These are phyloP conservation scores for Saussurea involucrata DNA, from an alignment of 129 eudicot species.

Conservation along the genomic window DNA sequence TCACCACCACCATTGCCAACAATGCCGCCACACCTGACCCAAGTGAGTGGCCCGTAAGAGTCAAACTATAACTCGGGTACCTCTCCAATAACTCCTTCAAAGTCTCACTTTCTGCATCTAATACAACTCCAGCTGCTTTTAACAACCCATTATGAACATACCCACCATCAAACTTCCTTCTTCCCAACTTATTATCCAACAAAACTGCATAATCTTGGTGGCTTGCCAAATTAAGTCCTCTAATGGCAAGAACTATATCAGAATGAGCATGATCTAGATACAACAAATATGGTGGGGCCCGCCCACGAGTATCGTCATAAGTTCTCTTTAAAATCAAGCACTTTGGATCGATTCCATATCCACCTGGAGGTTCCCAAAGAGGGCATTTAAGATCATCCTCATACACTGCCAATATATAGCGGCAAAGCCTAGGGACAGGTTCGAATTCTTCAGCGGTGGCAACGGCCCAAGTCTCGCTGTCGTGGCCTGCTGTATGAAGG, in stretches of 20 bases:
- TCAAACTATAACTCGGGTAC: constrained; percentile 54
- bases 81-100: constrained; percentile 53
- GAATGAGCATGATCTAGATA: constrained; percentile 65
- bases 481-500: constrained; percentile 80
- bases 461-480: constrained; percentile 80
- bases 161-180: constrained; percentile 79
- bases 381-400: constrained; percentile 82
- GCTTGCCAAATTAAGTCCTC: constrained; percentile 76
- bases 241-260: constrained; percentile 73
- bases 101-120: constrained; percentile 47
- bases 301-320: constrained; percentile 54
- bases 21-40: constrained; percentile 90
- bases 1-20: constrained; percentile 60
- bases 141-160: constrained; percentile 82
- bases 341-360: constrained; percentile 86
- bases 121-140: constrained; percentile 61
- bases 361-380: constrained; percentile 76
- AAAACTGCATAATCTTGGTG: constrained; percentile 65
- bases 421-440: constrained; percentile 87
- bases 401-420: constrained; percentile 72
- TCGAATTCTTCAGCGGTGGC: constrained; percentile 84
- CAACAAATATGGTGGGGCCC: constrained; percentile 62
- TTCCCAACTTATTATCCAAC: constrained; percentile 75
- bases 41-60: constrained; percentile 70
- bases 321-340: constrained; percentile 54